Evolutionary conservation across 495 filamentous ascomycete species (phyloP).

Genomic region (Xylaria longipes): DNA sequence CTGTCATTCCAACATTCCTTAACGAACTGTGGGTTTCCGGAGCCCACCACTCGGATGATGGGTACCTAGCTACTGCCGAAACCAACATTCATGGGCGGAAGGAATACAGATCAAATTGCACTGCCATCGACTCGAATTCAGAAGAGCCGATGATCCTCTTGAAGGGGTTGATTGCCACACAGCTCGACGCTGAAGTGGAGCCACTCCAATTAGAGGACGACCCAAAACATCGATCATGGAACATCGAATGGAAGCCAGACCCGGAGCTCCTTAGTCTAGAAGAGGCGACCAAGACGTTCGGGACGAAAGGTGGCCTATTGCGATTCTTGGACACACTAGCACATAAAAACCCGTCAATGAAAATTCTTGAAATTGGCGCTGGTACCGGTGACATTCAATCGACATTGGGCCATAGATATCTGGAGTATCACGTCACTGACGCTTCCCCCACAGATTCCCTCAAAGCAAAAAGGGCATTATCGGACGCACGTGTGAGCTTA

Average conservation of each 20-base stretch:
- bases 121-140: background rate
- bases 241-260: background rate
- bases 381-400: background rate
- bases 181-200: background rate
- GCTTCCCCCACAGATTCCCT: background rate
- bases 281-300: background rate
- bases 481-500: background rate
- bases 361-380: background rate
- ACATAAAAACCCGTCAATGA: background rate
- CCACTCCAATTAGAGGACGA: background rate
- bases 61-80: background rate
- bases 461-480: background rate
- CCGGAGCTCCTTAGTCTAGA: background rate
- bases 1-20: background rate
- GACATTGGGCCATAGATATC: background rate
- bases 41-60: background rate
- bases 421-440: background rate
- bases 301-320: background rate
- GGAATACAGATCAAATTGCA: background rate
- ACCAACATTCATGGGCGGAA: background rate
- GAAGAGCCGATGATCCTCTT: background rate
- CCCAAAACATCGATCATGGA: conserved; percentile 2
- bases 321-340: background rate
- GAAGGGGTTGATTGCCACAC: background rate
- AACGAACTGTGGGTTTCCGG: background rate